Conservation (phyloP, 1,139 yeast species). For the Protomyces macrosporus region DNA sequence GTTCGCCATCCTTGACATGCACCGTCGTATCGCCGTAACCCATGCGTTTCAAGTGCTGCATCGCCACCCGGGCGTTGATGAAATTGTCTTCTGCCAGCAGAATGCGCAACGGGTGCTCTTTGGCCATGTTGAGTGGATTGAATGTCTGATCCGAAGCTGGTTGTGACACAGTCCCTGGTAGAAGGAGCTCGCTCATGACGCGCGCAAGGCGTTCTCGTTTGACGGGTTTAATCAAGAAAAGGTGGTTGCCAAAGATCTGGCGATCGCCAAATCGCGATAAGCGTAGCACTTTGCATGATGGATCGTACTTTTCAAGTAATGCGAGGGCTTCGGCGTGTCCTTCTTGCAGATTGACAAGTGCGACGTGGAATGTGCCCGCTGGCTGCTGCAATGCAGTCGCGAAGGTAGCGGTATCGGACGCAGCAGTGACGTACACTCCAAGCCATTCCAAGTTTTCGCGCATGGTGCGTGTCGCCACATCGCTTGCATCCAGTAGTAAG, state of each 20-base stretch:
- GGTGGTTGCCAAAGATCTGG: slow-evolving; percentile 7
- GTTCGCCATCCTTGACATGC: slow-evolving; percentile 53
- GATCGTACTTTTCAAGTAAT: not conserved
- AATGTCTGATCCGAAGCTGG: not conserved
- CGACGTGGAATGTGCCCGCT: slow-evolving; percentile 12
- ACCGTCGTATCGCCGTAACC: slow-evolving; percentile 10
- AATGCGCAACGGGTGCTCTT: slow-evolving; percentile 40
- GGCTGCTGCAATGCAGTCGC: not conserved
- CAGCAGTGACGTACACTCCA: slow-evolving; percentile 3
- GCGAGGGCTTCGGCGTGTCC: slow-evolving; percentile 11
- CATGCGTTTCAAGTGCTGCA: slow-evolving; percentile 17
- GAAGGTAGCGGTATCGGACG: not conserved
- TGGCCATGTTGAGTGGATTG: slow-evolving; percentile 10
- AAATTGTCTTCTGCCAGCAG: slow-evolving; percentile 24
- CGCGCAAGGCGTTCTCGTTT: slow-evolving; percentile 11
- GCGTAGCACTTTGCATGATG: slow-evolving; percentile 9
- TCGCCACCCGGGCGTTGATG: slow-evolving; percentile 17
- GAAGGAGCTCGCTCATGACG: slow-evolving; percentile 7
- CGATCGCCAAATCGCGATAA: slow-evolving; percentile 21
- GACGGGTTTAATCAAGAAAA: slow-evolving; percentile 22
- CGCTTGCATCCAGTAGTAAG: slow-evolving; percentile 16
- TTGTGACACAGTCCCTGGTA: not conserved
- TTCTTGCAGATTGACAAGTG: slow-evolving; percentile 15
- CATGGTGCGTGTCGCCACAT: slow-evolving; percentile 7
- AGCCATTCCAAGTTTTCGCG: slow-evolving; percentile 17